Evolutionary conservation across 768 basidiomycete genomes (phyloP).

Genomic region (Hydnum rufescens): DNA sequence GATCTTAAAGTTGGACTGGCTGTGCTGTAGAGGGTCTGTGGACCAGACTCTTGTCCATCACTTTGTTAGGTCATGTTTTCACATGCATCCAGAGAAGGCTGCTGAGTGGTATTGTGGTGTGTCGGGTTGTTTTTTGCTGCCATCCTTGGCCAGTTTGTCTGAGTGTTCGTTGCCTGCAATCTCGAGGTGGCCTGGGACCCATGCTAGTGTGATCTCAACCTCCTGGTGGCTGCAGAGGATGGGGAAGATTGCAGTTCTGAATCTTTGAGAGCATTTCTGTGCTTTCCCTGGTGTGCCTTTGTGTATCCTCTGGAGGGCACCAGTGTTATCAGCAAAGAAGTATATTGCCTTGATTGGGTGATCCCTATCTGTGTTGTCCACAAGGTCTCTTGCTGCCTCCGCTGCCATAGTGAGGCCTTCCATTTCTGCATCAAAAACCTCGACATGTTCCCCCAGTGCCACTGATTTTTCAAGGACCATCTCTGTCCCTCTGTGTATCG

Average conservation of each 20-base stretch:
- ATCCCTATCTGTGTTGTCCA: too few relatives aligned
- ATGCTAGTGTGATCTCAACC: background rate
- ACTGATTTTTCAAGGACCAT: background rate
- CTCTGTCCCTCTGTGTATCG: background rate
- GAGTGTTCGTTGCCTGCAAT: too few relatives aligned
- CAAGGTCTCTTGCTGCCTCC: background rate
- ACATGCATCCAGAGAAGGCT: background rate
- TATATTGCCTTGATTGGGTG: too few relatives aligned
- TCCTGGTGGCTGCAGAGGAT: too few relatives aligned
- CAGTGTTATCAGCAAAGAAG: background rate
- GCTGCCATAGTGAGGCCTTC: background rate
- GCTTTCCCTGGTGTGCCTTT: too few relatives aligned
- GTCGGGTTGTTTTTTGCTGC: background rate
- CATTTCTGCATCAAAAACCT: background rate
- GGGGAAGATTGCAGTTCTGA: too few relatives aligned
- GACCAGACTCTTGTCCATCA: background rate
- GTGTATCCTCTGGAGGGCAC: too few relatives aligned
- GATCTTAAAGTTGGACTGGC: background rate
- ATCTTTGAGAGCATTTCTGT: background rate
- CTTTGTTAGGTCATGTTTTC: background rate
- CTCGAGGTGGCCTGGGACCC: too few relatives aligned
- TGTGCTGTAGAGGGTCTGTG: background rate
- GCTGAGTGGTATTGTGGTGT: background rate
- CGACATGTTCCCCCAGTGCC: background rate
- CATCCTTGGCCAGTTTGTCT: background rate